Percentiles rank a stretch among this genome's conserved stretches.
Conservation (phyloP, 169 alveolate genomes). For the Eimeria zaria region DNA sequence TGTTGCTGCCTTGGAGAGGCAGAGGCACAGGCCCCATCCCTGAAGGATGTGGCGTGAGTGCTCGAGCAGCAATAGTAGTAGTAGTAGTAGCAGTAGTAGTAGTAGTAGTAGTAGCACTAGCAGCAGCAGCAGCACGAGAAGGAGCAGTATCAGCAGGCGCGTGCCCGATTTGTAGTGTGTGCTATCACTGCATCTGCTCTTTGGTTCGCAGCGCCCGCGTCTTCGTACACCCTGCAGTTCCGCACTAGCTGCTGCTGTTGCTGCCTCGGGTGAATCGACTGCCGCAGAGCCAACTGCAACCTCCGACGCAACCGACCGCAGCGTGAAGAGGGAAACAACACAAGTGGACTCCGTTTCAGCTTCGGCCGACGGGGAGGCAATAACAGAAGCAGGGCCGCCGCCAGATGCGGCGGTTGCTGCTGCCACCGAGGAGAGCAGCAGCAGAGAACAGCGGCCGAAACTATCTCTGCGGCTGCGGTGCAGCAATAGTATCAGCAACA, state of each 20-base stretch:
- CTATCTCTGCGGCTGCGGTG: slow-evolving; percentile 33
- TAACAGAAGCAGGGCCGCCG: neutral
- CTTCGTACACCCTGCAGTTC: neutral
- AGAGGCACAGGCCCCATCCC: slow-evolving; percentile 72
- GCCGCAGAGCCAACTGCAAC: slow-evolving; percentile 9
- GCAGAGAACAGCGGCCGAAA: slow-evolving; percentile 16
- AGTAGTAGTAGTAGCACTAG: slow-evolving; percentile 8
- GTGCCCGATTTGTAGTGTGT: neutral
- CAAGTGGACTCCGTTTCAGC: neutral
- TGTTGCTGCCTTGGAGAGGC: slow-evolving; percentile 73
- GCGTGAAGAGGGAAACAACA: slow-evolving; percentile 52
- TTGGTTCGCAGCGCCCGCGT: slow-evolving; percentile 33
- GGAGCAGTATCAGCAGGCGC: neutral
- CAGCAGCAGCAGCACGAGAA: slow-evolving; percentile 14
- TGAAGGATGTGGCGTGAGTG: slow-evolving; percentile 48
- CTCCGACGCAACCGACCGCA: neutral
- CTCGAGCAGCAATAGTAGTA: neutral
- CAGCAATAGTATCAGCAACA: neutral
- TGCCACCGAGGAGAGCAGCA: slow-evolving; percentile 1
- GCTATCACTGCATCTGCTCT: neutral
- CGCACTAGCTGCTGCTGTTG: slow-evolving; percentile 14
- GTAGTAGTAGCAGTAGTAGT: neutral
- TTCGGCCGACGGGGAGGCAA: neutral
- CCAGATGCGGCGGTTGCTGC: neutral
- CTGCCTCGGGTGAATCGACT: neutral